Conservation (phyloP, 768 basidiomycete species). For the Termitomyces sp. region DNA sequence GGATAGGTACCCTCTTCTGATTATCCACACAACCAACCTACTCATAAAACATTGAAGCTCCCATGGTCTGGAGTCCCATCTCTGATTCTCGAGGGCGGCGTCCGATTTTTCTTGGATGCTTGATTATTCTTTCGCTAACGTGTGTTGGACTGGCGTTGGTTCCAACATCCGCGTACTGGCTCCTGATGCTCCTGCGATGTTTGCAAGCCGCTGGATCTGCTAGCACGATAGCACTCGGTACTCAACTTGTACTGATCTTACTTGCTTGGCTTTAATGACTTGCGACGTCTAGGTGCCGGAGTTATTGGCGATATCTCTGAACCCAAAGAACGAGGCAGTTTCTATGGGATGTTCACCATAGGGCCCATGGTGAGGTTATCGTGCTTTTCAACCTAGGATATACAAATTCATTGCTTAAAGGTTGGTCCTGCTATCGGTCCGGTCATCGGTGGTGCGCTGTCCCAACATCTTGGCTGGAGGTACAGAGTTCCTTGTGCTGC, state of each 20-base stretch:
- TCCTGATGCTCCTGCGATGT: constrained; percentile 77
- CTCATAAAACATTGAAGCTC: constrained; percentile 35
- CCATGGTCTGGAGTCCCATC: constrained; percentile 70
- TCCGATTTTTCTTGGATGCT: constrained; percentile 60
- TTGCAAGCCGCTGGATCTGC: constrained; percentile 79
- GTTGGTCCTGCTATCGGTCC: constrained; percentile 62
- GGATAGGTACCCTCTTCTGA: constrained; percentile 39
- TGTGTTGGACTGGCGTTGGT: constrained; percentile 60
- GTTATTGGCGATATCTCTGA: constrained; percentile 77
- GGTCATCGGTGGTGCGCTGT: constrained; percentile 57
- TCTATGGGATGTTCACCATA: constrained; percentile 63
- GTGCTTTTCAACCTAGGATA: background rate
- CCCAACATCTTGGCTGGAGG: constrained; percentile 66
- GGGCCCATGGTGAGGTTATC: constrained; percentile 55
- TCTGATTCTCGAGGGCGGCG: constrained; percentile 67
- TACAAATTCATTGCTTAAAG: constrained; percentile 28
- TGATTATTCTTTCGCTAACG: constrained; percentile 60
- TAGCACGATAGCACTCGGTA: constrained; percentile 74
- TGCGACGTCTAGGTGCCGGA: constrained; percentile 52
- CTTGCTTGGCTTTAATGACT: background rate
- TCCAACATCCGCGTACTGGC: constrained; percentile 66
- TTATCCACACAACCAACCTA: background rate
- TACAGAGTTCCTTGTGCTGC: constrained; percentile 18
- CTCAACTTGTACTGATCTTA: background rate
- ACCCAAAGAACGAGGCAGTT: constrained; percentile 71